phyloP scores from a whole-genome alignment of 1,284 basidiomycete genomes.

The Apiotrichum montevideense region DNA sequence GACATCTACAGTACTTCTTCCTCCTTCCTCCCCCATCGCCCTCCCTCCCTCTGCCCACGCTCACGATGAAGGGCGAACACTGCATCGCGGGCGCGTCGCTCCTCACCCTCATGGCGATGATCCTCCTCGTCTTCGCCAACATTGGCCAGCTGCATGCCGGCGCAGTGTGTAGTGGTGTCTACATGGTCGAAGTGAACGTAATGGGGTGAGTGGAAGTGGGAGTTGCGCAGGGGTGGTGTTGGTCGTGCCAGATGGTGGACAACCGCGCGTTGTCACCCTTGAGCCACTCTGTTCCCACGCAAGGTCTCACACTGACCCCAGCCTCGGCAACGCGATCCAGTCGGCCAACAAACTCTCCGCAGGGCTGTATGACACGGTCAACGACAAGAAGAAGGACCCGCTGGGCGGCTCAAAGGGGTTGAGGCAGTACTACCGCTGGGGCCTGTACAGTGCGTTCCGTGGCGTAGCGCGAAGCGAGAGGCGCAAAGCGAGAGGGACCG shows the following conservation, averaged over 20 bases:
- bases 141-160: slow-evolving; percentile 40
- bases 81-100: slow-evolving; percentile 41
- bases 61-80: slow-evolving; percentile 42
- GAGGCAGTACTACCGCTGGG: slow-evolving; percentile 44
- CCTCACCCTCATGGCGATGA: slow-evolving; percentile 35
- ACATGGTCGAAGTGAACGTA: slow-evolving; percentile 41
- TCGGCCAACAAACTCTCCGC: slow-evolving; percentile 25
- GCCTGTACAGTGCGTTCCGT: slow-evolving; percentile 38
- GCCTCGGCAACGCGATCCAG: slow-evolving; percentile 33
- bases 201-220: slow-evolving; percentile 30
- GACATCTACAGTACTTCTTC: no score
- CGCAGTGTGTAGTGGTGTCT: slow-evolving; percentile 30
- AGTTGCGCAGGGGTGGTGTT: background rate
- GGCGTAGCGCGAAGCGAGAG: background rate
- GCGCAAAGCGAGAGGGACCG: no score
- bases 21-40: no score
- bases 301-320: background rate
- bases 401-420: slow-evolving; percentile 35
- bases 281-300: no score
- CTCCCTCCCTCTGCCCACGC: no score
- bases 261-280: background rate
- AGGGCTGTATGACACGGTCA: slow-evolving; percentile 7
- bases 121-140: slow-evolving; percentile 42
- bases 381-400: slow-evolving; percentile 13
- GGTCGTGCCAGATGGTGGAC: background rate